Conservation (phyloP, 352 stramenopile species). For the Peronospora tabacina region DNA sequence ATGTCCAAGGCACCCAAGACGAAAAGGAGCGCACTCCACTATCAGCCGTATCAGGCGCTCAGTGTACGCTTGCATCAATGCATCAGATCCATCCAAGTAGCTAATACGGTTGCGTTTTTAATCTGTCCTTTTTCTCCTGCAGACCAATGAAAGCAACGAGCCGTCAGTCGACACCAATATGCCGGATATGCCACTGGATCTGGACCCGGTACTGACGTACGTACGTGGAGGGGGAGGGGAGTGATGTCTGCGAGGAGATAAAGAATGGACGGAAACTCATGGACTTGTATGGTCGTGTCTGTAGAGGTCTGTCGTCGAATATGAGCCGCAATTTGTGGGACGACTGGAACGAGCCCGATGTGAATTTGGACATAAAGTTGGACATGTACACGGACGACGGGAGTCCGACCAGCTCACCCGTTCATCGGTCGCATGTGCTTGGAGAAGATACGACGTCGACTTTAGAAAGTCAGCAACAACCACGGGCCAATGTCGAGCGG, state of each 20-base stretch:
- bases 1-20: conserved; percentile 80
- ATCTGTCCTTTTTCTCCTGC: not conserved
- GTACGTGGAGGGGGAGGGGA: too few relatives aligned
- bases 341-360: conserved; percentile 80
- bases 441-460: not conserved
- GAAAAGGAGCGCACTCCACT: conserved; percentile 66
- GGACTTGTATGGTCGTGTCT: too few relatives aligned
- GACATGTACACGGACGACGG: conserved; percentile 55
- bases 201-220: conserved; percentile 71
- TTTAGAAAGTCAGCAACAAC: conserved; percentile 18
- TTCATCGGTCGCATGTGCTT: not conserved
- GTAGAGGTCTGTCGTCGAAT: conserved; percentile 70
- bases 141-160: conserved; percentile 26
- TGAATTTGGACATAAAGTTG: conserved; percentile 59
- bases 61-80: conserved; percentile 10
- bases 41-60: conserved; percentile 71
- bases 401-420: conserved; percentile 27
- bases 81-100: not conserved
- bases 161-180: conserved; percentile 42
- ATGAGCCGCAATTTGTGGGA: conserved; percentile 83
- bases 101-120: conserved; percentile 2
- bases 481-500: conserved; percentile 37
- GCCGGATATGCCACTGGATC: conserved; percentile 41
- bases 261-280: too few relatives aligned
- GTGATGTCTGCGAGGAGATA: too few relatives aligned